phyloP scores from a whole-genome alignment of 306 rosid genomes.

The Macrotyloma uniflorum region DNA sequence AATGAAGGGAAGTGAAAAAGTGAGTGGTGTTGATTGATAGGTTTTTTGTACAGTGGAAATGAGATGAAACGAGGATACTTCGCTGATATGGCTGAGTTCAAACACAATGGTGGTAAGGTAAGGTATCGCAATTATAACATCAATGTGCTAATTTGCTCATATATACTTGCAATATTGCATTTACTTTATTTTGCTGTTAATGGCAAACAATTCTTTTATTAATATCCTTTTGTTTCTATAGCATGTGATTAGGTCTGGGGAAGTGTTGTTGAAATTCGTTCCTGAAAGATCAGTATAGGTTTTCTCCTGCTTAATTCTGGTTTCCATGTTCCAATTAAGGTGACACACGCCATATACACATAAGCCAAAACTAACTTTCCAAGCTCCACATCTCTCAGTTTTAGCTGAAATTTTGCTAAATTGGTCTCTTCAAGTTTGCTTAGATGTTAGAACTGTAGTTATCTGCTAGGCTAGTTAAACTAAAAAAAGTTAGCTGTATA shows the following conservation, averaged over 20 bases:
- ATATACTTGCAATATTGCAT: neutral
- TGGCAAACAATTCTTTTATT: neutral
- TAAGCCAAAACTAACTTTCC: constrained; percentile 5
- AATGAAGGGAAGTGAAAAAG: neutral
- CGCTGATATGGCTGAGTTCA: constrained; percentile 76
- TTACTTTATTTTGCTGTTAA: neutral
- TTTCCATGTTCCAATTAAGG: neutral
- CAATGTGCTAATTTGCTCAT: neutral
- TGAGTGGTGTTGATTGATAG: constrained; percentile 37
- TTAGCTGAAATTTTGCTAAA: neutral
- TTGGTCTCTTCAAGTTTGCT: constrained; percentile 10
- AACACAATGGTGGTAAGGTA: constrained; percentile 80
- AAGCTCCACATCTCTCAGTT: neutral
- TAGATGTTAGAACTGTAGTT: constrained; percentile 13
- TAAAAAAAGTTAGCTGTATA: neutral
- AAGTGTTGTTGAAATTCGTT: constrained; percentile 4
- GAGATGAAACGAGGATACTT: constrained; percentile 87
- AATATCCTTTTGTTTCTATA: neutral
- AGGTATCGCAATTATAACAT: constrained; percentile 42
- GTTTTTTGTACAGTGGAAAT: constrained; percentile 69
- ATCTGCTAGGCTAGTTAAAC: constrained; percentile 1
- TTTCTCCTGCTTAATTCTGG: neutral
- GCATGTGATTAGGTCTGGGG: constrained; percentile 14
- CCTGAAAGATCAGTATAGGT: neutral
- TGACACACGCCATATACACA: neutral